Base-by-base conservation (phyloP, 2,329 filamentous ascomycete genomes). In the Calonectria multiphialidica region DNA sequence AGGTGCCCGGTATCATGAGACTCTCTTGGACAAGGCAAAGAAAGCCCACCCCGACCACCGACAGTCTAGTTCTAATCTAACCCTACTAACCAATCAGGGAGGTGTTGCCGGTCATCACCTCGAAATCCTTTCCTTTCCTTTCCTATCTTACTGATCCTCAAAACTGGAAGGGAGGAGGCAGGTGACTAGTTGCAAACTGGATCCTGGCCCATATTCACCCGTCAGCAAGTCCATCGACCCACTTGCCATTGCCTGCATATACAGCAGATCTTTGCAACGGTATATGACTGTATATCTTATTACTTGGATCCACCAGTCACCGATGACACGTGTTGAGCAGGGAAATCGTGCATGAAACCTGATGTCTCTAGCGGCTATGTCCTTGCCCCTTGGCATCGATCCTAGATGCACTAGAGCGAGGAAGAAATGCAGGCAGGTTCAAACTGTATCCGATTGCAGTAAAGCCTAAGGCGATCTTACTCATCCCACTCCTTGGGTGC, bases 151-250 rank as follows among this genome's bases (percentile, higher is more conserved):
- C 6, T 13, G 53, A 42, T 59, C 53, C 23, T 21, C 21, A 59
- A 23, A 33, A 15, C 33, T 28, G n/a, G 23, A 23, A 37, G 21
- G 33, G 18, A 40, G 33, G 16, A 40, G 53, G 21, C 10, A 21
- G 10, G 15, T 15, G 35, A 25, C 35, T n/a, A 18, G 33, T 59
- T 37, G 21, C 53, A 40, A 8, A 35, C 35, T 25, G 35, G 21
- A 59, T 59, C 53, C 33, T 59, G 53, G 53, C 33, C 53, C 53
- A 59, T 59, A 59, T 59, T 59, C 33, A 25, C 33, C 53, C 35
- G 35, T 30, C 16, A 9, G 15, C 21, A 35, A 57, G 23, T 40
- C 16, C 47, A 33, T 40, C 18, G 53, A 40, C 53, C 53, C 53
- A 59, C 53, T 8, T 8, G 28, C 28, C 53, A 59, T 59, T 59